Conservation (phyloP, 2,329 filamentous ascomycete species). For the Fusarium graminum region DNA sequence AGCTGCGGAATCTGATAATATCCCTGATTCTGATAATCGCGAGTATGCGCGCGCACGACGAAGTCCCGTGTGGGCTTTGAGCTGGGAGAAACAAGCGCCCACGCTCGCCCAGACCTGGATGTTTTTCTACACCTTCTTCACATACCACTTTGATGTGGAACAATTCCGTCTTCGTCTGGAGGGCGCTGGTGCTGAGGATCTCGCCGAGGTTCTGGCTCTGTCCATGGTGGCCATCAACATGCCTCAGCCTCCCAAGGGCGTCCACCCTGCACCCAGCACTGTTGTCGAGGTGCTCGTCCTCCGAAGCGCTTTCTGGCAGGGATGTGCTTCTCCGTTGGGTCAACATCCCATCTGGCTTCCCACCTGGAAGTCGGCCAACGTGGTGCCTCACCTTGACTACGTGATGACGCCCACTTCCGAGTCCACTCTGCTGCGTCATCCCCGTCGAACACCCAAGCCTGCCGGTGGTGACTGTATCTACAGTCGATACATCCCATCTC, state of each 20-base stretch:
- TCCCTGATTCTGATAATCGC: slow-evolving; percentile 52
- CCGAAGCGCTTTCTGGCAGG: slow-evolving; percentile 73
- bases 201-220: slow-evolving; percentile 55
- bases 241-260: slow-evolving; percentile 51
- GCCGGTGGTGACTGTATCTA: slow-evolving; percentile 75
- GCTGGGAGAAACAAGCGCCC: slow-evolving; percentile 57
- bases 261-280: slow-evolving; percentile 50
- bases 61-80: slow-evolving; percentile 58
- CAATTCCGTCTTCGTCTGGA: slow-evolving; percentile 43
- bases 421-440: slow-evolving; percentile 66
- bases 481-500: slow-evolving; percentile 79
- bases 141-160: slow-evolving; percentile 41
- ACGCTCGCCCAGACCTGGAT: slow-evolving; percentile 64
- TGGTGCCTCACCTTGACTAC: slow-evolving; percentile 54
- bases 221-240: slow-evolving; percentile 57
- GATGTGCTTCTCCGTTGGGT: slow-evolving; percentile 74
- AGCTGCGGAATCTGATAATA: slow-evolving; percentile 41
- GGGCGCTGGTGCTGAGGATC: slow-evolving; percentile 31
- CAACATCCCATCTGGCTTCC: slow-evolving; percentile 70
- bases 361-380: slow-evolving; percentile 54
- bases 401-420: slow-evolving; percentile 51
- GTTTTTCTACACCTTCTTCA: slow-evolving; percentile 62
- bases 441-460: slow-evolving; percentile 76
- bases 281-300: slow-evolving; percentile 57
- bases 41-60: slow-evolving; percentile 64